Evolutionary conservation across 371 early-diverging fungal genomes (phyloP), one percentile per base, ranked within the genome.

Genomic region (Blakeslea trispora): DNA sequence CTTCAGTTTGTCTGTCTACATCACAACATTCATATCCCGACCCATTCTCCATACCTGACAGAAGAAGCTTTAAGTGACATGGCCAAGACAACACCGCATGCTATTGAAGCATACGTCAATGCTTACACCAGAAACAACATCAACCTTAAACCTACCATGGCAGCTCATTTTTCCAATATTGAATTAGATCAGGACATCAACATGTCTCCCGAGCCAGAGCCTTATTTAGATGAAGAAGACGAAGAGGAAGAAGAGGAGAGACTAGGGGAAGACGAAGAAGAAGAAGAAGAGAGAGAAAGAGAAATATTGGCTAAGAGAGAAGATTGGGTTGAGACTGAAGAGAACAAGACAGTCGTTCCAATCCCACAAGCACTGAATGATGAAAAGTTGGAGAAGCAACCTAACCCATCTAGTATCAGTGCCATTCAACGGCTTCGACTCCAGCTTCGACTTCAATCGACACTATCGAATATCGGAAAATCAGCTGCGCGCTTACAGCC

Each of bases 1-100:
- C 71, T 82, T 31, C 81, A 84, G 52, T 71, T 70, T 43, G 75
- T 74, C 1, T 74, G 74, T 34, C 15, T 71, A 39, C 69, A 74
- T 41, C 60, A 66, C 35, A 63, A 74, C 46, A 74, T 74, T 45
- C 56, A 60, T 40, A 74, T 74, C 19, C 71, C 74, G 6, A 63
- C 66, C 0, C 74, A 74, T 46, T 68, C 74, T 34, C 74, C 74
- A n/a, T 74, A 74, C 54, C 42, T 74, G 9, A 60, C 63, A 9
- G 68, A 64, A 39, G 68, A 68, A 43, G 61, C 57, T 2, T 40
- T 74, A 23, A 45, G 51, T 14, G 57, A 68, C 6, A 74, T 74
- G 55, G 71, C 71, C 7, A 60, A 66, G 31, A 63, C 64, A 14
- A 51, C 66, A 15, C 74, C 74, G 1, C 74, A 74, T 55, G 69